Conservation (phyloP, 495 filamentous ascomycete genomes). For the Hypoxylon intermedium region DNA sequence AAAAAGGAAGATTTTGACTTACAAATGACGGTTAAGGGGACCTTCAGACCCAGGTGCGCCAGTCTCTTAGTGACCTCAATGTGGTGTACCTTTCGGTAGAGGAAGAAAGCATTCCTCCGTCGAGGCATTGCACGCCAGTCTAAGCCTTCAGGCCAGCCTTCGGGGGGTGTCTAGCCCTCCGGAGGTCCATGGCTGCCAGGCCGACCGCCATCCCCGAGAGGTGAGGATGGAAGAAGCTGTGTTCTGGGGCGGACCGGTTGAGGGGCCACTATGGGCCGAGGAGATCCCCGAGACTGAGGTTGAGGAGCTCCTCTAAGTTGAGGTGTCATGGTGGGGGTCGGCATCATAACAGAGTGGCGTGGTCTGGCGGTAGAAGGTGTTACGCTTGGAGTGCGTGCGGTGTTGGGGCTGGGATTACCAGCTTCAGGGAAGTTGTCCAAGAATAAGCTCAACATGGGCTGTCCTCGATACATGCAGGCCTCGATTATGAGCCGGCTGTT, state of each 20-base stretch:
- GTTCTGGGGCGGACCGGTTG: too few relatives aligned
- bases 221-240: too few relatives aligned
- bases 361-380: too few relatives aligned
- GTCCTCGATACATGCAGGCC: not conserved
- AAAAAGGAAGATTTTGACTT: not conserved
- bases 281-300: too few relatives aligned
- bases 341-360: too few relatives aligned
- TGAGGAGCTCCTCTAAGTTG: too few relatives aligned
- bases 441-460: not conserved
- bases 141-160: not conserved
- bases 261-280: too few relatives aligned
- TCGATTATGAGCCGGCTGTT: not conserved
- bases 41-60: not conserved
- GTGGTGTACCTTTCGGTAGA: not conserved
- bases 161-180: not conserved
- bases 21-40: not conserved
- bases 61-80: not conserved
- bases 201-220: too few relatives aligned
- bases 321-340: too few relatives aligned
- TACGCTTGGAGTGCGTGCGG: too few relatives aligned
- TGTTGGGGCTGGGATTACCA: too few relatives aligned
- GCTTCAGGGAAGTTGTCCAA: too few relatives aligned
- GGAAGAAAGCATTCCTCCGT: not conserved
- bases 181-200: not conserved
- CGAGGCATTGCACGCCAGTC: not conserved